Evolutionary conservation across 768 basidiomycete genomes (phyloP), one percentile per base, ranked within the genome.

Genomic region (Leccinum rimulosum): DNA sequence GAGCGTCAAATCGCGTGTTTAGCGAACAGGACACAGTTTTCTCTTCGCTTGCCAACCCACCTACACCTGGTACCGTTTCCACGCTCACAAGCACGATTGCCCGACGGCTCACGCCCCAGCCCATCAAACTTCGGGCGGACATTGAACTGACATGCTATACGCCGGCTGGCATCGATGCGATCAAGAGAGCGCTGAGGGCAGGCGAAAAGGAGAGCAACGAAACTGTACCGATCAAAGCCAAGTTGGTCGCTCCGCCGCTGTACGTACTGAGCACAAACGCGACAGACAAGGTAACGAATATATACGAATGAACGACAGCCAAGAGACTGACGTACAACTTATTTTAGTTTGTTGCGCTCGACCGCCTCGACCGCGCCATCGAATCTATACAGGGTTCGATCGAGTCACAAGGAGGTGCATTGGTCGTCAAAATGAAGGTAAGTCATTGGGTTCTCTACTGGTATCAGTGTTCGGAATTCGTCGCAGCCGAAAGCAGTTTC

Each of bases 111-210:
- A 99, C 97, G 0, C 97, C 97, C 2, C 97, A 99, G 73, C 95
- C 97, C 6, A 95, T 99, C 81, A 99, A 98, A 77, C 84, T 99
- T 43, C 93, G 97, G 66, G 95, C 97, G 4, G 97, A 99, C 75
- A 91, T 99, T 67, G 95, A 98, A 76, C 77, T 99, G 49, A 97
- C 95, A 43, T 98, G 96, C 74, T 99, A 97, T 73, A 89, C 89
- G 1, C 95, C 94, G 35, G 85, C 91, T 6, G 96, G 97, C 9
- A 98, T 99, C 72, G 93, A 97, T 66, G 95, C 96, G 6, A 98
- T 99, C 76, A 93, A 93, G 76, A 87, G 86, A 54, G 95, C 97
- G 0, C 81, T 98, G 36, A 82, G 84, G 47, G 91, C 91, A 3
- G 96, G 96, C 31, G 97, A 98, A 72, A 85, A 82, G 54, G 84